Conservation (phyloP, 805 yeast species). For the Ogataea degrootiae region DNA sequence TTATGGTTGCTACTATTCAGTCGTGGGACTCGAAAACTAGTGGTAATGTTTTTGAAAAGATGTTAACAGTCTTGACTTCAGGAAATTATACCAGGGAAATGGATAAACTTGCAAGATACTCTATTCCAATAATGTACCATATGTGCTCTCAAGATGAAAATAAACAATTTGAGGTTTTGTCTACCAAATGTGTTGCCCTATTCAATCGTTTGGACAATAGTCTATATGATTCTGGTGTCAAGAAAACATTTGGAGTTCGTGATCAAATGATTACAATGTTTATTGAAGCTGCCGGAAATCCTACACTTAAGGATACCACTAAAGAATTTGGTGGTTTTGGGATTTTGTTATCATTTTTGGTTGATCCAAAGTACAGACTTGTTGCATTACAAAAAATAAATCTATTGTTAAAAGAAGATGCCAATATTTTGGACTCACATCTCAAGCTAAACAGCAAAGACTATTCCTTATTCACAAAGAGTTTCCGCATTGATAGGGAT, state of each 20-base stretch:
- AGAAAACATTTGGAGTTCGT: constrained; percentile 3
- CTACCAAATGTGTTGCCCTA: constrained; percentile 11
- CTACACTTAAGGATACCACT: constrained; percentile 4
- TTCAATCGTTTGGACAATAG: constrained; percentile 8
- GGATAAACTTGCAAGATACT: constrained; percentile 10
- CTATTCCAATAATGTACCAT: constrained; percentile 10
- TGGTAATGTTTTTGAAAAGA: constrained; percentile 10
- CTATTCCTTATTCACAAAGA: too few relatives aligned
- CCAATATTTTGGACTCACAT: constrained; percentile 10
- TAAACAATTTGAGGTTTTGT: constrained; percentile 12
- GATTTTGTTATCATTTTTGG: constrained; percentile 11
- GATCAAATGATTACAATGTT: constrained; percentile 11
- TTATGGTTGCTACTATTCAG: neutral
- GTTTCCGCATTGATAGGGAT: too few relatives aligned
- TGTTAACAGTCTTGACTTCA: constrained; percentile 12
- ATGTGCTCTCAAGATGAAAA: constrained; percentile 11
- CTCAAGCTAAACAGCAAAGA: neutral
- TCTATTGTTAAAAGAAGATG: constrained; percentile 2
- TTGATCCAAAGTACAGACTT: constrained; percentile 8
- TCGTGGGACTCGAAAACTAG: neutral
- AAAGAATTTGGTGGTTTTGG: constrained; percentile 13
- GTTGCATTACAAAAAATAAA: constrained; percentile 7
- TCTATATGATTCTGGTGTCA: constrained; percentile 4
- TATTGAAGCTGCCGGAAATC: constrained; percentile 12
- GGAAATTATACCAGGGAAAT: constrained; percentile 10